Evolutionary conservation across 2,329 filamentous ascomycete species (phyloP).

Genomic region (Neospermospora avenae): DNA sequence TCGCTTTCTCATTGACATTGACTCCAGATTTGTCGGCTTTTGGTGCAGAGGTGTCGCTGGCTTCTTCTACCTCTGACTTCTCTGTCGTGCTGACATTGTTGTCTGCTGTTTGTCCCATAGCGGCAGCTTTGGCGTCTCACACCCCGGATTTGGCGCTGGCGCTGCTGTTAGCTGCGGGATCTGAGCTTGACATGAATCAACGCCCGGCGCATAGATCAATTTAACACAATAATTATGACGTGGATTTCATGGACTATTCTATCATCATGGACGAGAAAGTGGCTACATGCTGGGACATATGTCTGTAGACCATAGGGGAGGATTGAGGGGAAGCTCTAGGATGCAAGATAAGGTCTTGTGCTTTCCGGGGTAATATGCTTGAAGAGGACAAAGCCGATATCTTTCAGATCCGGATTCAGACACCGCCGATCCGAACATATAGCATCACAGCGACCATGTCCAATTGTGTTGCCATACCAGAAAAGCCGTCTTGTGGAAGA

Average conservation of each 20-base stretch:
- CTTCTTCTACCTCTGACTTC: constrained; percentile 9
- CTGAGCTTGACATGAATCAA: not conserved
- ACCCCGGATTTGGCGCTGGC: constrained; percentile 9
- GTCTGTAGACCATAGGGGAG: not conserved
- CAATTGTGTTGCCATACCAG: not conserved
- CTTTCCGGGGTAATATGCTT: constrained; percentile 1
- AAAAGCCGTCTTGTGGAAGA: constrained; percentile 17
- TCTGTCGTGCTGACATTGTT: constrained; percentile 5
- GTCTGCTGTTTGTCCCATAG: constrained; percentile 2
- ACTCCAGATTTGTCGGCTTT: constrained; percentile 3
- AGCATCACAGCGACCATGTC: not conserved
- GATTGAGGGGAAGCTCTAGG: not conserved
- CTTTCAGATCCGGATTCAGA: not conserved
- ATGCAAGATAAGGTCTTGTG: constrained; percentile 14
- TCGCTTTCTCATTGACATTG: constrained; percentile 9
- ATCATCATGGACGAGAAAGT: not conserved
- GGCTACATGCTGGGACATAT: constrained; percentile 1
- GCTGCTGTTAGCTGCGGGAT: not conserved
- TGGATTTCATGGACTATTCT: not conserved
- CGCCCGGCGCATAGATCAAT: not conserved
- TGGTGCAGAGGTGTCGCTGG: not conserved
- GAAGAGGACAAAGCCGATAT: not conserved
- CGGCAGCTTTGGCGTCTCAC: not conserved
- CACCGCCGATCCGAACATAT: not conserved
- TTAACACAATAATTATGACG: not conserved